phyloP scores from a whole-genome alignment of 345 rosid genomes.

The Moringa oleifera region DNA sequence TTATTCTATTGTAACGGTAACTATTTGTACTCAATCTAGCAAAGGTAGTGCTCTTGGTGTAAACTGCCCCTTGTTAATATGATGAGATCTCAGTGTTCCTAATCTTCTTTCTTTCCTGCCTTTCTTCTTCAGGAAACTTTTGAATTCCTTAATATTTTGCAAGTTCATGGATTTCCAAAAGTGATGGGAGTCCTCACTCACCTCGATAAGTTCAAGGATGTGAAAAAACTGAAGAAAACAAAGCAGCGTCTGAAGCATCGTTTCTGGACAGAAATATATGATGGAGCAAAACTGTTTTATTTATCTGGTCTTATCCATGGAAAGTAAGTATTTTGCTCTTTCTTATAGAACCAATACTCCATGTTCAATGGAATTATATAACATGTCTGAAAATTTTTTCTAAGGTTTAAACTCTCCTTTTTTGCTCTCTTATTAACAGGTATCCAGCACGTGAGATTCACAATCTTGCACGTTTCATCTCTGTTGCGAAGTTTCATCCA shows the following conservation, averaged over 20 bases:
- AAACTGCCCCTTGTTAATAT: too few species aligned
- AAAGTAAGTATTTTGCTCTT: constrained; percentile 47
- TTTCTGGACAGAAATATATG: constrained; percentile 88
- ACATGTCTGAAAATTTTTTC: neutral
- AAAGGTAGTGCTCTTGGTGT: neutral
- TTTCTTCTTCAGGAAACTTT: constrained; percentile 68
- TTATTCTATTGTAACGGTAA: neutral
- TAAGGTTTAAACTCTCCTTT: constrained; percentile 13
- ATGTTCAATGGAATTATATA: neutral
- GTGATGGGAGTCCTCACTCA: constrained; percentile 98
- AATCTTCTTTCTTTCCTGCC: constrained; percentile 11
- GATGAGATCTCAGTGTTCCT: neutral
- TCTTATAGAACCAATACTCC: neutral
- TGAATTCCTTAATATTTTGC: constrained; percentile 93
- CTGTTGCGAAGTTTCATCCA: constrained; percentile 72
- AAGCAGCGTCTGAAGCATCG: constrained; percentile 93
- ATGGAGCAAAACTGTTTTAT: constrained; percentile 88
- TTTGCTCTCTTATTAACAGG: constrained; percentile 39
- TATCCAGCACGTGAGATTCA: constrained; percentile 71
- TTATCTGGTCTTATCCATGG: constrained; percentile 87
- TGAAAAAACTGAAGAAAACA: constrained; percentile 81
- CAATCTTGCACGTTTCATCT: constrained; percentile 80
- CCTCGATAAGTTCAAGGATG: constrained; percentile 90
- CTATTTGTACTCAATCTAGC: neutral
- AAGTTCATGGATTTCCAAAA: constrained; percentile 89